Conservation (phyloP, 805 yeast genomes). For the Saturnispora halmiae region DNA sequence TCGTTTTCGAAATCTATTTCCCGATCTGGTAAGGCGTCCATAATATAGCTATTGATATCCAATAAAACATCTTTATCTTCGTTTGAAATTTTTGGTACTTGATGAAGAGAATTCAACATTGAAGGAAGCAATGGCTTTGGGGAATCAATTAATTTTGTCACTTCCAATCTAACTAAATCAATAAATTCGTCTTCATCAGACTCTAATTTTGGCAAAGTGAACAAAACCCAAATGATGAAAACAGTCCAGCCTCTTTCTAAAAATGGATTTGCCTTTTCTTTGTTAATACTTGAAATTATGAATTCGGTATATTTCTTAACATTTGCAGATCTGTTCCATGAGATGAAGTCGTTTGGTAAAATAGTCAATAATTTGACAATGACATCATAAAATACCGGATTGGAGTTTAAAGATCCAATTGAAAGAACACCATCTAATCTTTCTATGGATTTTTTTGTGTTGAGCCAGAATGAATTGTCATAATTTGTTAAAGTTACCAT, state of each 20-base stretch:
- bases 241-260: slow-evolving; percentile 24
- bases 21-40: slow-evolving; percentile 20
- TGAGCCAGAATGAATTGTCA: slow-evolving; percentile 44
- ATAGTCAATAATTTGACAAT: slow-evolving; percentile 13
- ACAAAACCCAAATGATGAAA: slow-evolving; percentile 15
- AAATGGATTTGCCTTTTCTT: slow-evolving; percentile 20
- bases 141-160: slow-evolving; percentile 17
- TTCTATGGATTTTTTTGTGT: slow-evolving; percentile 38
- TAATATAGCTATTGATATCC: slow-evolving; percentile 19
- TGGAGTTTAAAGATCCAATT: slow-evolving; percentile 47
- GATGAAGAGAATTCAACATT: slow-evolving; percentile 11
- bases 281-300: slow-evolving; percentile 17
- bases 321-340: slow-evolving; percentile 8
- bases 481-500: slow-evolving; percentile 36
- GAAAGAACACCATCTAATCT: slow-evolving; percentile 39
- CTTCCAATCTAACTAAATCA: slow-evolving; percentile 10
- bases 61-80: slow-evolving; percentile 17
- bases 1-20: slow-evolving; percentile 14
- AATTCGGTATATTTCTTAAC: slow-evolving; percentile 12
- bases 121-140: slow-evolving; percentile 13
- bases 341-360: slow-evolving; percentile 20
- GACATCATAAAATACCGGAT: slow-evolving; percentile 38
- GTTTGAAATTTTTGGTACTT: slow-evolving; percentile 13
- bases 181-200: slow-evolving; percentile 6
- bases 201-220: slow-evolving; percentile 2